phyloP scores from a whole-genome alignment of 129 eudicot species.

The Ambrosia trifida region DNA sequence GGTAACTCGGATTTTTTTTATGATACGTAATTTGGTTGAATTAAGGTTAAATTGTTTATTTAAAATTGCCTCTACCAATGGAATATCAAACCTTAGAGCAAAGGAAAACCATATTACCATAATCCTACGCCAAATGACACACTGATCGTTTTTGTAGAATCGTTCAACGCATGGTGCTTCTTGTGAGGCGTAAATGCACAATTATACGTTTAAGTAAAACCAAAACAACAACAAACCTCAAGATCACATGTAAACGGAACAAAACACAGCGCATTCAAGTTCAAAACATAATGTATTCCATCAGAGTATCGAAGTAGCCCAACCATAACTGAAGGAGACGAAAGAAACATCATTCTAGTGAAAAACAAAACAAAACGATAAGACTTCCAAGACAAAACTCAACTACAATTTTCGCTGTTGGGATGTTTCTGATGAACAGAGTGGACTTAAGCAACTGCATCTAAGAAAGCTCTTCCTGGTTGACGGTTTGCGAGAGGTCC shows the following conservation, averaged over 20 bases:
- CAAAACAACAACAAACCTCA: background rate
- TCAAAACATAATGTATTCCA: background rate
- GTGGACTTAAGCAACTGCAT: conserved; percentile 40
- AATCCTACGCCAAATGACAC: no score
- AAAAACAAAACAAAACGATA: background rate
- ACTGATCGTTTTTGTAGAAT: no score
- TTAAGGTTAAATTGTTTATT: no score
- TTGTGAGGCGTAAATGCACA: no score
- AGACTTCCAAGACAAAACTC: background rate
- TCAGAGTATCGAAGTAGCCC: conserved; percentile 2
- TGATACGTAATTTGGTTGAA: no score
- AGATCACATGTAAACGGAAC: background rate
- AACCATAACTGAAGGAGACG: background rate
- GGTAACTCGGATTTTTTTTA: no score
- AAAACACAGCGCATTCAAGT: conserved; percentile 7
- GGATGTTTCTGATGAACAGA: background rate
- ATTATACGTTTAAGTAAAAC: background rate
- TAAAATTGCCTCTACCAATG: no score
- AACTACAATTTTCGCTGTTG: background rate
- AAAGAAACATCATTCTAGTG: background rate
- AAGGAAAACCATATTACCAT: no score
- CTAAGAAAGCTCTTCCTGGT: conserved; percentile 74
- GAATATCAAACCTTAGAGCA: no score
- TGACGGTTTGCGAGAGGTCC: conserved; percentile 73
- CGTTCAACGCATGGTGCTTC: no score